phyloP scores from a whole-genome alignment of 352 stramenopile genomes.

The Hyaloperonospora brassicae region DNA sequence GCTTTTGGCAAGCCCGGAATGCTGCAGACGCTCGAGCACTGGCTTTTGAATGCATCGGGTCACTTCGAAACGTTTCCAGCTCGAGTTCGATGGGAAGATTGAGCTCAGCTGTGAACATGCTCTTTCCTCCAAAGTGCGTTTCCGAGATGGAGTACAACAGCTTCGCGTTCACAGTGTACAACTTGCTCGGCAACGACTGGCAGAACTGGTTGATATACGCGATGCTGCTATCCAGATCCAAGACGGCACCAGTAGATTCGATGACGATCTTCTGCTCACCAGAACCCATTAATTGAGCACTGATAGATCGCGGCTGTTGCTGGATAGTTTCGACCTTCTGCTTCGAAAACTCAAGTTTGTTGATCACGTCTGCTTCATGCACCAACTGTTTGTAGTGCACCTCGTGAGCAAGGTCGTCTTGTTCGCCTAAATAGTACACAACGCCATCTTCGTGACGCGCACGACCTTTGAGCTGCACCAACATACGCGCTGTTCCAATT shows the following conservation, averaged over 20 bases:
- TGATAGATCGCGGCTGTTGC: slow-evolving; percentile 46
- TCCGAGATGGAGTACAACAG: slow-evolving; percentile 44
- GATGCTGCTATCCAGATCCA: slow-evolving; percentile 74
- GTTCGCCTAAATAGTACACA: slow-evolving; percentile 65
- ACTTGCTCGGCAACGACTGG: slow-evolving; percentile 47
- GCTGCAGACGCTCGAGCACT: slow-evolving; percentile 48
- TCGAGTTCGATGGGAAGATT: slow-evolving; percentile 49
- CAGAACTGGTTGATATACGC: slow-evolving; percentile 71
- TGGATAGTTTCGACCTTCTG: slow-evolving; percentile 58
- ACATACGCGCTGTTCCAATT: slow-evolving; percentile 44
- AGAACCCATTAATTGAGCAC: slow-evolving; percentile 32
- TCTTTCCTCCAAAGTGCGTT: slow-evolving; percentile 20
- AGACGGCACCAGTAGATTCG: slow-evolving; percentile 44
- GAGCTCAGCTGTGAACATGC: slow-evolving; percentile 45
- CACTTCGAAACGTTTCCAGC: slow-evolving; percentile 36
- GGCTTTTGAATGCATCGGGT: slow-evolving; percentile 46
- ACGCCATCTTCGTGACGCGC: slow-evolving; percentile 68
- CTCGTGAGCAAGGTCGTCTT: slow-evolving; percentile 36
- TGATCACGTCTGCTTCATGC: slow-evolving; percentile 41
- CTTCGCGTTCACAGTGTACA: slow-evolving; percentile 53
- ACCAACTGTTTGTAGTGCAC: slow-evolving; percentile 43
- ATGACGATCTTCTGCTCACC: slow-evolving; percentile 35
- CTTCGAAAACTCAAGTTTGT: slow-evolving; percentile 49
- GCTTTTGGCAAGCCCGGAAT: slow-evolving; percentile 48
- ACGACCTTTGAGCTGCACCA: slow-evolving; percentile 68